Percentiles rank a stretch among this genome's conserved stretches.
phyloP scores from a whole-genome alignment of 257 asterid species.

The Scutellaria galericulata region DNA sequence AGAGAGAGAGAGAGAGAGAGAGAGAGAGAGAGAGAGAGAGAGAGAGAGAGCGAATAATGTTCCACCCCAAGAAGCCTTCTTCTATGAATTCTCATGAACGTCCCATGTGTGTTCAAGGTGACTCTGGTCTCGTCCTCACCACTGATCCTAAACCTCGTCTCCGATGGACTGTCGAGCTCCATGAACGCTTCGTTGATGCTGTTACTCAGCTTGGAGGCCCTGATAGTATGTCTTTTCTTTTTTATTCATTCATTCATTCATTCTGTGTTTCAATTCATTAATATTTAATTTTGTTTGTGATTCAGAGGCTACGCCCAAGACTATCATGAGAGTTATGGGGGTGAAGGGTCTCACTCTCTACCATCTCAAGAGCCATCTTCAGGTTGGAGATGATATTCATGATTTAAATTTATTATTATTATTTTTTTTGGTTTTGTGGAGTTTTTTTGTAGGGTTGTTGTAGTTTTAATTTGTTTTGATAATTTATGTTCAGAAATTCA shows the following conservation, averaged over 20 bases:
- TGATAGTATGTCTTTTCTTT: conserved; percentile 55
- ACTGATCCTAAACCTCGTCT: conserved; percentile 96
- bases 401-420: too few species aligned
- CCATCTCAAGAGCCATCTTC: conserved; percentile 99
- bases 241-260: neutral
- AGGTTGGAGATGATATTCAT: conserved; percentile 47
- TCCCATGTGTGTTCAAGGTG: conserved; percentile 57
- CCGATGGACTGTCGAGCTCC: conserved; percentile 93
- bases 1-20: conserved; percentile 37
- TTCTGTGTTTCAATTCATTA: neutral
- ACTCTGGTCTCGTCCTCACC: conserved; percentile 91
- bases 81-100: conserved; percentile 52
- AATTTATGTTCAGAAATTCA: conserved; percentile 65
- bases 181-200: conserved; percentile 91
- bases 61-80: conserved; percentile 60
- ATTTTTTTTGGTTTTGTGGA: too few species aligned
- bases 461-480: neutral
- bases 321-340: conserved; percentile 98
- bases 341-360: conserved; percentile 95
- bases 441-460: neutral
- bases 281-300: neutral
- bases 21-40: conserved; percentile 37
- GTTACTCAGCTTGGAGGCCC: conserved; percentile 96
- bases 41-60: conserved; percentile 48
- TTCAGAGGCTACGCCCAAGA: conserved; percentile 97